These are phyloP conservation scores for Cucurbita argyrosperma DNA, from an alignment of 306 rosid species.

Conservation along the genomic window DNA sequence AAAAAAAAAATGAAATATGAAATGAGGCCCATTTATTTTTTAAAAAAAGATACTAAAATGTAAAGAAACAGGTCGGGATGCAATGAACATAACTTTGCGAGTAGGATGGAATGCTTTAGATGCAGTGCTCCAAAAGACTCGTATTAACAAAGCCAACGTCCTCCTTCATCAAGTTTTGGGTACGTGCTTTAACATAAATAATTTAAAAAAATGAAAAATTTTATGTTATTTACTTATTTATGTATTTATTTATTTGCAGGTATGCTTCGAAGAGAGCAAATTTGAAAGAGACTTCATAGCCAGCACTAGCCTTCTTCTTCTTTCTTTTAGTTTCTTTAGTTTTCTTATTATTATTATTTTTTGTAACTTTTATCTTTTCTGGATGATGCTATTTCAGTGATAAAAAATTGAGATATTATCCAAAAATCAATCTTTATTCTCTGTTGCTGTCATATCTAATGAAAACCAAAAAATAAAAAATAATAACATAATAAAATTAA, in stretches of 20 bases:
- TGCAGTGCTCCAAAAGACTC: slow-evolving; percentile 96
- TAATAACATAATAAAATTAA: no score
- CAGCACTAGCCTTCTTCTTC: neutral
- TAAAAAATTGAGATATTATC: slow-evolving; percentile 1
- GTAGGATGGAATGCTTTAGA: slow-evolving; percentile 90
- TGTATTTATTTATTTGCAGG: slow-evolving; percentile 11
- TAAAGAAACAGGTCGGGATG: slow-evolving; percentile 51
- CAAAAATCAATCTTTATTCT: neutral
- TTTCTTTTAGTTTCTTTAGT: neutral
- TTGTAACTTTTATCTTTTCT: neutral
- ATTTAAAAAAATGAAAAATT: neutral
- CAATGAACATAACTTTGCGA: slow-evolving; percentile 95
- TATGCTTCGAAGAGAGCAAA: slow-evolving; percentile 11
- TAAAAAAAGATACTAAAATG: neutral
- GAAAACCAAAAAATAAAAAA: neutral
- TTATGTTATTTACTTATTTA: neutral
- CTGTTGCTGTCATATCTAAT: neutral
- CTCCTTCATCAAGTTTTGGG: slow-evolving; percentile 19
- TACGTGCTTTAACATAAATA: neutral
- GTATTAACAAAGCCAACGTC: slow-evolving; percentile 15
- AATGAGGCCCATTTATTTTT: no score
- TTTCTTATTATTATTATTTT: neutral
- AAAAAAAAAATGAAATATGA: no score
- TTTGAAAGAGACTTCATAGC: neutral
- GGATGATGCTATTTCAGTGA: neutral